Evolutionary conservation across 2,329 filamentous ascomycete species (phyloP).

Genomic region (Sporothrix brunneoviolacea): DNA sequence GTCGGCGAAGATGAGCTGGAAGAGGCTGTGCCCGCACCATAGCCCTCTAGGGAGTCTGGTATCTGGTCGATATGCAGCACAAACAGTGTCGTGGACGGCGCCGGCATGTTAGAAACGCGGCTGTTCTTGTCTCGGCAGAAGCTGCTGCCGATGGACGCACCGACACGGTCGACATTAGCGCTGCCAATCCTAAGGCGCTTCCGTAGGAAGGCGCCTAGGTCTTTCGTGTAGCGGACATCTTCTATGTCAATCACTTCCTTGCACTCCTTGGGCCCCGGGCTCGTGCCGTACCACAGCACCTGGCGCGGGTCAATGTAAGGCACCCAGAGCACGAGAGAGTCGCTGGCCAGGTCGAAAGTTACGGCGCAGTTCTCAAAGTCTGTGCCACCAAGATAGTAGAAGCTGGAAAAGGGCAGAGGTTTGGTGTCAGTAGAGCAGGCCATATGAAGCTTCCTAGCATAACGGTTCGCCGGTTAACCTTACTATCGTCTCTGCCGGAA

Average conservation of each 20-base stretch:
- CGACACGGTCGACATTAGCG: neutral
- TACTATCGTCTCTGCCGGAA: constrained; percentile 56
- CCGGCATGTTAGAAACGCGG: neutral
- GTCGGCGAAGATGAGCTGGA: neutral
- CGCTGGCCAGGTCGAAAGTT: constrained; percentile 51
- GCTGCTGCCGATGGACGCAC: constrained; percentile 14
- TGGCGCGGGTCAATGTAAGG: constrained; percentile 58
- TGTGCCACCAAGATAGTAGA: constrained; percentile 52
- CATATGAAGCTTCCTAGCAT: neutral
- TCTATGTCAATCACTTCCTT: constrained; percentile 61
- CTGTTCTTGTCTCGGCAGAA: constrained; percentile 15
- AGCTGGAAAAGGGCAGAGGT: constrained; percentile 31
- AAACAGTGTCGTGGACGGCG: constrained; percentile 32
- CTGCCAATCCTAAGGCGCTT: constrained; percentile 32
- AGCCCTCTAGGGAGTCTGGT: constrained; percentile 16
- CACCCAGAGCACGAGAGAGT: constrained; percentile 66
- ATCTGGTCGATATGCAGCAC: constrained; percentile 33
- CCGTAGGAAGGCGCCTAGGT: constrained; percentile 44
- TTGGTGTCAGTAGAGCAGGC: no score
- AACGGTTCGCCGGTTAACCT: constrained; percentile 19
- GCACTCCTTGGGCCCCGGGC: constrained; percentile 55
- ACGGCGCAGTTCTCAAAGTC: constrained; percentile 48
- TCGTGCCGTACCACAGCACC: constrained; percentile 58
- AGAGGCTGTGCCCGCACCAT: neutral
- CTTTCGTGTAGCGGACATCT: constrained; percentile 53